Conservation (phyloP, 148 eudicot species). For the Fagopyrum esculentum region DNA sequence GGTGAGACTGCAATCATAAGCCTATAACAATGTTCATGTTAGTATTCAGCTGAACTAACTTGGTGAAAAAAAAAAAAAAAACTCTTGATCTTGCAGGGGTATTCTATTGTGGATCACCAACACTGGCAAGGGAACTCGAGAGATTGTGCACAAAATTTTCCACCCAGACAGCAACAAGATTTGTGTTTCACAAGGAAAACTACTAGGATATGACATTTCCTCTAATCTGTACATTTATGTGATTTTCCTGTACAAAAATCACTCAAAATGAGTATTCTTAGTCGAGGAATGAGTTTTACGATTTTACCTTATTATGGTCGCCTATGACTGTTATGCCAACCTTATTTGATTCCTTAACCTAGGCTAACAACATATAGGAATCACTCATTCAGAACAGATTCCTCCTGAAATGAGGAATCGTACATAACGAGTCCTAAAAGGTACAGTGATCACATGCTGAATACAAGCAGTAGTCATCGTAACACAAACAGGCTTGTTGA, state of each 20-base stretch:
- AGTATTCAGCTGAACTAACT: not conserved
- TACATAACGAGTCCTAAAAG: not conserved
- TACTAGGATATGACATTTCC: constrained; percentile 13
- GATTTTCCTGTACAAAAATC: not conserved
- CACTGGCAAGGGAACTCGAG: constrained; percentile 30
- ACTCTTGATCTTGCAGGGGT: constrained; percentile 26
- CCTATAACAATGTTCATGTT: not conserved
- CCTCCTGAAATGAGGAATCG: no score
- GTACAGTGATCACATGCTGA: no score
- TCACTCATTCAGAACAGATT: not conserved
- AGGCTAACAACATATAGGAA: not conserved
- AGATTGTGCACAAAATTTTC: constrained; percentile 37
- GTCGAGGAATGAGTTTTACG: not conserved
- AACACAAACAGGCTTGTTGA: not conserved
- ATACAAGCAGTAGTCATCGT: not conserved
- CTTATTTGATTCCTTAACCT: not conserved
- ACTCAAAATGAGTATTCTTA: not conserved
- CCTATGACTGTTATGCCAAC: not conserved
- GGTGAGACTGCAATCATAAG: constrained; percentile 18
- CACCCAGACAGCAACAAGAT: constrained; percentile 30
- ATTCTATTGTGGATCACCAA: constrained; percentile 33
- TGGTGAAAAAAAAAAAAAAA: not conserved
- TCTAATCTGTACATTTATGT: not conserved
- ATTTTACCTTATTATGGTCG: not conserved
- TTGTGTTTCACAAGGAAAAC: constrained; percentile 37